These are phyloP conservation scores for Amauroascus verrucosus DNA, from an alignment of 2,329 filamentous ascomycete species.

Conservation along the genomic window DNA sequence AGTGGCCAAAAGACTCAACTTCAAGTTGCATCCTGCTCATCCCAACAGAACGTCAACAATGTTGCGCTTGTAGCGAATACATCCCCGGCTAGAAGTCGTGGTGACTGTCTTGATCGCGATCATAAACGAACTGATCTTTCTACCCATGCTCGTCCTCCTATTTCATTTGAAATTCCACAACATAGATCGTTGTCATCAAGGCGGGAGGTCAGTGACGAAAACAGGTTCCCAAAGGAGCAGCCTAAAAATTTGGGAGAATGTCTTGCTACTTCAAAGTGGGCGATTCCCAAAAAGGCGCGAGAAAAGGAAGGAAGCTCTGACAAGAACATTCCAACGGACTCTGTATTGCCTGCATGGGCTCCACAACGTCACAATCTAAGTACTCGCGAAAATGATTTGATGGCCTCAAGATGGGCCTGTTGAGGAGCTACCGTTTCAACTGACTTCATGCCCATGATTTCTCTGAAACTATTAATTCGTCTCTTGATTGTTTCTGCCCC, in stretches of 20 bases:
- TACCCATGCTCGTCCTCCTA: not conserved
- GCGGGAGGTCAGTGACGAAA: not conserved
- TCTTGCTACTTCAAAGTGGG: conserved; percentile 16
- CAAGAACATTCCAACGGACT: not conserved
- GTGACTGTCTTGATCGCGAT: not conserved
- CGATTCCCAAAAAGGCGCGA: not conserved
- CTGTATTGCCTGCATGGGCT: not conserved
- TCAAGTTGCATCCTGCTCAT: not conserved
- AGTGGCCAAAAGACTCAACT: not conserved
- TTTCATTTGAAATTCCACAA: not conserved
- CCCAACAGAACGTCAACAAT: not conserved
- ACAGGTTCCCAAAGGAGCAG: not conserved
- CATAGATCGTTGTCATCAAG: not conserved
- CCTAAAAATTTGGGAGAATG: not conserved
- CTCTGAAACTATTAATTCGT: too few relatives aligned
- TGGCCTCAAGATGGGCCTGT: conserved; percentile 9
- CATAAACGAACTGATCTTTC: not conserved
- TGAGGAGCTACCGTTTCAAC: conserved; percentile 8
- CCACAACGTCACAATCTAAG: not conserved
- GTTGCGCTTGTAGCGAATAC: not conserved
- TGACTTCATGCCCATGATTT: conserved; percentile 12
- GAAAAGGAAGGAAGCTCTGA: not conserved
- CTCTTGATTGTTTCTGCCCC: too few relatives aligned
- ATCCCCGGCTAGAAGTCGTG: not conserved
- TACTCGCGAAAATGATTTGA: not conserved